Base-by-base conservation (phyloP, 2,329 filamentous ascomycete species). In the Xylaria hypoxylon region DNA sequence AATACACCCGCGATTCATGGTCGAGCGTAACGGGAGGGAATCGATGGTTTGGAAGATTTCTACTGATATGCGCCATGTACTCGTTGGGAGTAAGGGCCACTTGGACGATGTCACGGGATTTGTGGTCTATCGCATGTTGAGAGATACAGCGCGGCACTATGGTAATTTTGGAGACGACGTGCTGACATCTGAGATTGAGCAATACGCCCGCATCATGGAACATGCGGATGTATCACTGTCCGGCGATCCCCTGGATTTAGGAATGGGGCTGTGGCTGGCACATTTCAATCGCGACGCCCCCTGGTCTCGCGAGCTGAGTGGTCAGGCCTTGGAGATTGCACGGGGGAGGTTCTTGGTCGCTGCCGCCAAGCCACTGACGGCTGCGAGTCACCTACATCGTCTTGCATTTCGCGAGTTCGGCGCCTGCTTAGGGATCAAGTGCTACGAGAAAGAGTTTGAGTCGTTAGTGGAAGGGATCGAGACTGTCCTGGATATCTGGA, bases 21-120 rank as follows among this genome's bases (percentile, higher is more conserved):
- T 53, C 3, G 28, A 45, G 55, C 55, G 61, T 2, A 47, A 59
- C 31, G 61, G 61, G 15, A 31, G 19, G 22, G 61, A 64, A 26
- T 59, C 55, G 6, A 64, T 64, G 61, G 55, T 59, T 11, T 64
- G 61, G 61, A 64, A 64, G 55, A 59, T 64, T 38, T 59, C 61
- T 4, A 59, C 38, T 6, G 55, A 64, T 44, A 64, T 64, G 61
- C 53, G 47, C 3, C 55, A 5, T 5, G 47, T 59, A 1, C 55
- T 64, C 1, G 61, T 64, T 28, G 55, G 28, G 38, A 59, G 47
- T 15, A 52, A 59, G 40, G 55, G 61, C 2, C 61, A 64, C 13
- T 26, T 64, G 47, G 61, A 64, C 24, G 61, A 64, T 22, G 55
- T 64, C 13, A 59, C 55, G 10, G 61, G 55, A 15, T 59, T 64